Evolutionary conservation across 306 rosid genomes (phyloP).

Genomic region (Alnus glutinosa): DNA sequence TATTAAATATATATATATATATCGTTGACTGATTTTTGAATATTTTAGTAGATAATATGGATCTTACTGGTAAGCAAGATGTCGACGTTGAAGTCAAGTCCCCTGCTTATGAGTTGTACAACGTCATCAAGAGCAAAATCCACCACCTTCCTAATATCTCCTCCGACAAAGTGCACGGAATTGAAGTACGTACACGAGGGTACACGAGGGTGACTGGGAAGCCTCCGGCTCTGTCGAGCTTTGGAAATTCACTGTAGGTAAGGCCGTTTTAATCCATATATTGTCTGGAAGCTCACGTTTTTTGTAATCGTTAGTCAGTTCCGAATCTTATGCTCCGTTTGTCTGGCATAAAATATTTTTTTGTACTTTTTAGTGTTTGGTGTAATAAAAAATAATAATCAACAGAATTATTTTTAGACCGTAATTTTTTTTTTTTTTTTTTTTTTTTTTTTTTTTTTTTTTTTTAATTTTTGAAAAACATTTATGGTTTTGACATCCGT

Average conservation of each 20-base stretch:
- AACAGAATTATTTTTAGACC: no score
- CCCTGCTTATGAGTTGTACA: constrained; percentile 3
- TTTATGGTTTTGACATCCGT: no score
- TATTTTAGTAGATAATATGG: neutral
- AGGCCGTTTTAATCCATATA: neutral
- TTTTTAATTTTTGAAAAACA: no score
- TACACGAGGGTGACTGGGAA: constrained; percentile 25
- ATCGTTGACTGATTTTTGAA: no score
- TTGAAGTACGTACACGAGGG: constrained; percentile 17
- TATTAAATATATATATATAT: no score
- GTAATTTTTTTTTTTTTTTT: no score
- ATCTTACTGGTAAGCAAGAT: neutral
- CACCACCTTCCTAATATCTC: constrained; percentile 1
- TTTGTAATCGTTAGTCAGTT: no score
- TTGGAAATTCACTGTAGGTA: constrained; percentile 18
- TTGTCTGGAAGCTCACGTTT: neutral
- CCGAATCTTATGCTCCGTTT: no score
- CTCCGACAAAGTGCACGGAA: constrained; percentile 1
- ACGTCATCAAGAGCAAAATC: constrained; percentile 3
- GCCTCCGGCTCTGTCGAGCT: constrained; percentile 11
- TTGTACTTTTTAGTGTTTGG: no score
- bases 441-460: no score
- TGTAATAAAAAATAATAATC: no score
- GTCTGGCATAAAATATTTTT: no score
- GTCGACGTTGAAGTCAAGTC: constrained; percentile 8